Base-by-base conservation (phyloP, 139 green algal species). In the Pycnococcus provasolii region DNA sequence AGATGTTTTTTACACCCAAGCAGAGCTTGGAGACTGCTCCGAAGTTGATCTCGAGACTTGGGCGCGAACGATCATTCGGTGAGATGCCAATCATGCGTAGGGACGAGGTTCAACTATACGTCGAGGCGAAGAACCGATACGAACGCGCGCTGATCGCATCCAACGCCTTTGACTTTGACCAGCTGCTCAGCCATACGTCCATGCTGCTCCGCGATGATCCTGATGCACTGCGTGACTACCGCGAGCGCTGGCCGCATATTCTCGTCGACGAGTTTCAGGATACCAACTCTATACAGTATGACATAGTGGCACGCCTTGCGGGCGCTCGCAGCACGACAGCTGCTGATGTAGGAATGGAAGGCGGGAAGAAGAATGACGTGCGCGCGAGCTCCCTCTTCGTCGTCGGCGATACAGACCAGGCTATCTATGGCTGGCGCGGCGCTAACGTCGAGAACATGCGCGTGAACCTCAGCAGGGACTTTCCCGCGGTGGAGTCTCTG, bases 331-430 rank as follows among this genome's bases (percentile, higher is more conserved):
- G 37, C 15, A 41, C 1, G 45, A 11, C 15, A 43, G 15, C 2
- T 55, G 11, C 50, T 26, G 50, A 11, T 13, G 11, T 55, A 55
- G 13, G 13, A 55, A 13, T 55, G 7, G 54, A 44, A 26, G 54
- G 54, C 9, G 54, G 41, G 8, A 26, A 15, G 61, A 4, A 67
- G 45, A 6, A 61, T 44, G 7, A 26, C 54, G 13, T 41, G n/a
- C 7, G 9, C 54, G 9, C 8, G 54, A 45, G 51, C 15, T 65
- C 15, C 15, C 58, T 94, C 13, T 91, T 93, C 66, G 79, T 86
- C 42, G 87, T 95, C 60, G 88, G 88, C 2, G 88, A 95, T 72
- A 77, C 79, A 1, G 79, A 94, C 67, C 88, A 94, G 71, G 68
- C 81, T 42, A 92, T 95, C 63, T 95, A 94, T 73, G 54, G 75